phyloP scores from a whole-genome alignment of 192 early-diverging fungal species.

The Umbelopsis sp. region DNA sequence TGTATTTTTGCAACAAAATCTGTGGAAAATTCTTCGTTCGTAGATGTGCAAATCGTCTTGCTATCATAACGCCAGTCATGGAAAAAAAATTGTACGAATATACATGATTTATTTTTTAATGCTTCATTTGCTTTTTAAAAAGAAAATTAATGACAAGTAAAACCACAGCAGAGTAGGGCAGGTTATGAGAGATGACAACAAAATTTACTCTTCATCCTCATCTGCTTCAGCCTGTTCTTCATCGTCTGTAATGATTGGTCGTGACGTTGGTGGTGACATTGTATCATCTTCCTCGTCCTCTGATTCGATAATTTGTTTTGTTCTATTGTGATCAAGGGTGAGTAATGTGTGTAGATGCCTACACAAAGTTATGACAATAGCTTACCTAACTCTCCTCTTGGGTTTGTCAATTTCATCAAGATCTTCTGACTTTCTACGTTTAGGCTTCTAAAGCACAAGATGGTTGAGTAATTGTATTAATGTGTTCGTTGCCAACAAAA shows the following conservation, averaged over 20 bases:
- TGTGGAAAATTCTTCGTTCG: too few species aligned
- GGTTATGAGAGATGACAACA: too few species aligned
- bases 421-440: constrained; percentile 17
- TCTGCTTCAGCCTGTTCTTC: not conserved
- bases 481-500: not conserved
- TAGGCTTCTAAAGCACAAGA: not conserved
- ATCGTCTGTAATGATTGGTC: not conserved
- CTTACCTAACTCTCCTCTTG: constrained; percentile 9
- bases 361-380: too few species aligned
- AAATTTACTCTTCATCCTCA: not conserved
- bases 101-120: too few species aligned
- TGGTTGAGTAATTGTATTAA: not conserved
- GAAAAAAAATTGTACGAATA: too few species aligned
- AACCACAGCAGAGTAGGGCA: too few species aligned
- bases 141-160: not conserved
- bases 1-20: too few species aligned
- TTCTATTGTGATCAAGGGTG: not conserved
- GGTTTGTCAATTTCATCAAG: not conserved
- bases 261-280: not conserved
- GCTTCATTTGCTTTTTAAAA: too few species aligned
- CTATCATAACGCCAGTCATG: too few species aligned
- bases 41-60: too few species aligned
- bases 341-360: not conserved
- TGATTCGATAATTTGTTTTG: constrained; percentile 5
- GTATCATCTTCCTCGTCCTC: constrained; percentile 1